Evolutionary conservation across 805 yeast genomes (phyloP), one percentile per base, ranked within the genome.

Genomic region (Spathaspora passalidarum): DNA sequence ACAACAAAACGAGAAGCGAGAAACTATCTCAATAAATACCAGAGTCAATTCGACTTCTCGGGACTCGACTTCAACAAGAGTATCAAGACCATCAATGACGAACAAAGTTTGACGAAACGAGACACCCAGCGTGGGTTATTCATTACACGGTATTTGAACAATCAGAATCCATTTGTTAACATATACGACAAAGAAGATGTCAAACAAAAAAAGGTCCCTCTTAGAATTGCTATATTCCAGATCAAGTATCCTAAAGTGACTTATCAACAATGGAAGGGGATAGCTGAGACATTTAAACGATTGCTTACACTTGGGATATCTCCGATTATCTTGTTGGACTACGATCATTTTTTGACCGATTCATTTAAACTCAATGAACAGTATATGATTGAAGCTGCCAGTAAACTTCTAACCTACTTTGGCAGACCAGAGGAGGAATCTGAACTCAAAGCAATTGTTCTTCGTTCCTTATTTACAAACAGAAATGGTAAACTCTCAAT

Each of bases 1-100:
- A 95, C 97, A 5, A 92, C 98, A 1, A 91, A 89, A 61, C 73
- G 99, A 49, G 98, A 92, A 59, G 96, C 96, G 4, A 77, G 80
- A 51, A 86, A 84, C 52, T 92, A 91, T 59, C 66, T 92, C 40
- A 71, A 79, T 29, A 87, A 84, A 58, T 92, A 91, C 59, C 76
- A 80, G 40, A 63, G 74, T 47, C 74, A 68, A 49, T 70, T 69
- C 49, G 65, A 63, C 47, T 56, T 62, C 44, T 52, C 54, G 23
- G 55, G 56, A 17, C 44, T 52, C 13, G 38, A 48, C 1, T 50
- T 54, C 35, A 50, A 46, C 11, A 47, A 39, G n/a, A 32, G 26
- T 13, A 14, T 41, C 7, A 14, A 18, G 20, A 57, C 62, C 32
- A 62, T 61, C 25, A 61, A 63, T 37, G 47, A 40, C 32, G 47